A percentile compares a stretch with the other conserved stretches of the same genome.
Evolutionary conservation across 257 asterid species (phyloP).

Genomic region (Paraleonurus japonicus): DNA sequence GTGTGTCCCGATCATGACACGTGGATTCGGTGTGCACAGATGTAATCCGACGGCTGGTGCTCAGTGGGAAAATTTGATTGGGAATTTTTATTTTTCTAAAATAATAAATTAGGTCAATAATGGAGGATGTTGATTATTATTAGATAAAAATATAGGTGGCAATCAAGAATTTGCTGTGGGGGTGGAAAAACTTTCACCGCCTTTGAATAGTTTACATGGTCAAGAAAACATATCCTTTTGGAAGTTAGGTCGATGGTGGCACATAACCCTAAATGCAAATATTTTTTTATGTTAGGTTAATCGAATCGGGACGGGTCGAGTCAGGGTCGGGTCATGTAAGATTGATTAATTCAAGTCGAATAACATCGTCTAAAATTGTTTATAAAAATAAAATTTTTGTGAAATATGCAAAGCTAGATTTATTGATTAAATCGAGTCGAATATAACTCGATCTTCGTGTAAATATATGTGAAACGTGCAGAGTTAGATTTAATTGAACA

Average conservation of each 20-base stretch:
- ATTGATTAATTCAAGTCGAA: too few relatives aligned
- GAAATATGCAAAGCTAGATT: too few relatives aligned
- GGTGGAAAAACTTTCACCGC: conserved; percentile 25
- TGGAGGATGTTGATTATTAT: conserved; percentile 3
- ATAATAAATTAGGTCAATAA: conserved; percentile 29
- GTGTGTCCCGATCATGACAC: conserved; percentile 14
- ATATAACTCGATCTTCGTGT: too few relatives aligned
- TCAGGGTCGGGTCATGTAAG: background rate
- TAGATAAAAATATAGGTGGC: conserved; percentile 10
- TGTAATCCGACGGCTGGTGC: conserved; percentile 20
- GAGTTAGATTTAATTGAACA: too few relatives aligned
- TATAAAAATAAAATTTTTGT: too few relatives aligned
- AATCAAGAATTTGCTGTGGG: background rate
- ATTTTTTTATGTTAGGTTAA: too few relatives aligned
- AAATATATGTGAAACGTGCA: too few relatives aligned
- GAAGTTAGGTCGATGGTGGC: background rate
- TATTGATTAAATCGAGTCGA: too few relatives aligned
- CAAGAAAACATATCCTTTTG: background rate
- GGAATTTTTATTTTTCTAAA: background rate
- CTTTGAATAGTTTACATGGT: background rate
- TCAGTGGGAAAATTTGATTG: background rate
- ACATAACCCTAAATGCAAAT: background rate
- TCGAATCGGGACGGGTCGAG: background rate
- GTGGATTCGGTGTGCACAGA: conserved; percentile 9
- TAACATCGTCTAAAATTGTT: too few relatives aligned